Evolutionary conservation across 2,329 filamentous ascomycete genomes (phyloP).

Genomic region (Trematosphaeria pertusa): DNA sequence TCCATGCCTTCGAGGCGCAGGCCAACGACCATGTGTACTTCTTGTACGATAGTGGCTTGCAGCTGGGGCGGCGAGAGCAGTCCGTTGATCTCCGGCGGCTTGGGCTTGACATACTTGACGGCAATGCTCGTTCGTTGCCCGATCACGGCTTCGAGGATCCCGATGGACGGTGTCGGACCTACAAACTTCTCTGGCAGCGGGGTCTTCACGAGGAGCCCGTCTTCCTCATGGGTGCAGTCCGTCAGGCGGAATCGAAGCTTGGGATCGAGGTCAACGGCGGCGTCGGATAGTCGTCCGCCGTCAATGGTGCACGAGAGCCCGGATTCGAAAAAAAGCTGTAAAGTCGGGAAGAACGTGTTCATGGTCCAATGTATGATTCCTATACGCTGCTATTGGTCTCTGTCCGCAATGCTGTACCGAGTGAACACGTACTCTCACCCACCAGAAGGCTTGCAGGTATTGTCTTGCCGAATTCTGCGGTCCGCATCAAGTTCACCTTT

Average conservation of each 20-base stretch:
- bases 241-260: constrained; percentile 36
- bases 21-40: constrained; percentile 33
- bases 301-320: constrained; percentile 36
- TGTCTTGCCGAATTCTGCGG: constrained; percentile 20
- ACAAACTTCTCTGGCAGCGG: constrained; percentile 23
- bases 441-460: constrained; percentile 18
- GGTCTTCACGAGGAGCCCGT: constrained; percentile 24
- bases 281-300: constrained; percentile 18
- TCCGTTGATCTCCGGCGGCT: not conserved
- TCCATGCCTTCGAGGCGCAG: constrained; percentile 35
- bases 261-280: constrained; percentile 30
- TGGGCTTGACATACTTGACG: constrained; percentile 9
- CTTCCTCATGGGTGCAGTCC: constrained; percentile 35
- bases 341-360: constrained; percentile 37
- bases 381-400: constrained; percentile 11
- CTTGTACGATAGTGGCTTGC: constrained; percentile 14
- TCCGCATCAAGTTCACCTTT: constrained; percentile 8
- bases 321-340: constrained; percentile 41
- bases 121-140: constrained; percentile 30
- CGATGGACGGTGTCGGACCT: constrained; percentile 15
- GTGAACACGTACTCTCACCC: constrained; percentile 26
- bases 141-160: constrained; percentile 27
- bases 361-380: constrained; percentile 35
- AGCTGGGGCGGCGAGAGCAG: not conserved
- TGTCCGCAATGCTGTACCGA: not conserved